These are phyloP conservation scores for Mitragyna speciosa DNA, from an alignment of 257 asterid genomes.

Conservation along the genomic window DNA sequence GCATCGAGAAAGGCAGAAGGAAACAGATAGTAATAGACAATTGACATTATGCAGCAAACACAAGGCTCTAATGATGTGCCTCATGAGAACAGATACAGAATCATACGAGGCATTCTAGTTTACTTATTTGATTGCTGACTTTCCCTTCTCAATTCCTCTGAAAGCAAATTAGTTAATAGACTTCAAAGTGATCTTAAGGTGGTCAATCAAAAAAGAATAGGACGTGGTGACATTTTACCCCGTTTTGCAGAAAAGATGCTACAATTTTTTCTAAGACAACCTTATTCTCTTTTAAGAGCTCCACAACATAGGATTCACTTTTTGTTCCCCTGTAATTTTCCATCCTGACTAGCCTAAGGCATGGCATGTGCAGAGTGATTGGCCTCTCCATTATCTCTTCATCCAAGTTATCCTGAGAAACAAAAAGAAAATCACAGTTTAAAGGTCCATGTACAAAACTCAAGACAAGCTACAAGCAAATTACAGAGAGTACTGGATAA, in stretches of 20 bases:
- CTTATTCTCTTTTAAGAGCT: not conserved
- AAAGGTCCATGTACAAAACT: too few relatives aligned
- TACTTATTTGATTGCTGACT: too few relatives aligned
- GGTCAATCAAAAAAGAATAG: not conserved
- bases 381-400: not conserved
- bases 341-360: conserved; percentile 14
- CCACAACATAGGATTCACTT: not conserved
- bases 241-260: not conserved
- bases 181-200: not conserved
- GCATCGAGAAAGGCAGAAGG: too few relatives aligned
- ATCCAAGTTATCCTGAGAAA: not conserved
- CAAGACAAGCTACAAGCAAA: too few relatives aligned
- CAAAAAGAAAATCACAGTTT: not conserved
- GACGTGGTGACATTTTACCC: not conserved
- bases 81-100: too few relatives aligned
- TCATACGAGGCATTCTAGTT: too few relatives aligned
- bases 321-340: not conserved
- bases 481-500: too few relatives aligned
- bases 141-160: not conserved
- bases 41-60: too few relatives aligned
- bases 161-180: not conserved
- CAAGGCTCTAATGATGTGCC: too few relatives aligned
- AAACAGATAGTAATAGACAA: too few relatives aligned
- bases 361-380: not conserved
- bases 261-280: not conserved